A percentile compares a stretch with the other conserved stretches of the same genome.
Conservation (phyloP, 2,329 filamentous ascomycete species). For the Ophiostoma populinum region DNA sequence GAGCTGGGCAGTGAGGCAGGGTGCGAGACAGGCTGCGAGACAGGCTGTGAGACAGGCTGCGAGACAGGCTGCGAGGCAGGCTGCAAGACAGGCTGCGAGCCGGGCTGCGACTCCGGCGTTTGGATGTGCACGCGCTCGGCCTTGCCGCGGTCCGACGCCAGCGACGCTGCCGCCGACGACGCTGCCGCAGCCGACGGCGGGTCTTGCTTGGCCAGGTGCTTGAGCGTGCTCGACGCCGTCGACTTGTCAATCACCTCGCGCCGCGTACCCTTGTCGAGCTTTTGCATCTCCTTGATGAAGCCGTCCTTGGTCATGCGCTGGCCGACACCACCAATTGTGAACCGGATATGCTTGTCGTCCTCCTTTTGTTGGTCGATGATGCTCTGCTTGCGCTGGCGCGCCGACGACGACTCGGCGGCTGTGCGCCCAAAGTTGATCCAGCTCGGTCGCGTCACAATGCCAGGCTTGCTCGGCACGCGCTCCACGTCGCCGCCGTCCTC, state of each 20-base stretch:
- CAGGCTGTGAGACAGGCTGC: too few relatives aligned
- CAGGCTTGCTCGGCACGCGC: conserved; percentile 20
- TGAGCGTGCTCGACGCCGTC: conserved; percentile 28
- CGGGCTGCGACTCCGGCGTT: too few relatives aligned
- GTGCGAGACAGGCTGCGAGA: too few relatives aligned
- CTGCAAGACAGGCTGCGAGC: too few relatives aligned
- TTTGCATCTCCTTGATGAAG: conserved; percentile 58
- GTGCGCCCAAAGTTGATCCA: conserved; percentile 30
- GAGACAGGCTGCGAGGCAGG: too few relatives aligned
- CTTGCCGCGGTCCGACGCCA: neutral
- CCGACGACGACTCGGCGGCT: conserved; percentile 15
- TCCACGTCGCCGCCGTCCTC: conserved; percentile 11
- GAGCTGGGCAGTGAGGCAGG: too few relatives aligned
- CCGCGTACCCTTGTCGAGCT: conserved; percentile 49
- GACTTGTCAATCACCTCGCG: conserved; percentile 36
- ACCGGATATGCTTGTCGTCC: conserved; percentile 57
- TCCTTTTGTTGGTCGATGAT: conserved; percentile 26
- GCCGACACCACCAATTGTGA: conserved; percentile 58
- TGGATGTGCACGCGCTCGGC: neutral
- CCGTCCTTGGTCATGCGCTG: conserved; percentile 64
- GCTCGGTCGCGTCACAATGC: conserved; percentile 27
- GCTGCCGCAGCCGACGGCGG: neutral
- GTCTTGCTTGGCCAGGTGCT: conserved; percentile 30
- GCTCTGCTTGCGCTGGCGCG: conserved; percentile 23
- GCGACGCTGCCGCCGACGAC: neutral